phyloP scores from a whole-genome alignment of 345 rosid species.

The Populus tremula region DNA sequence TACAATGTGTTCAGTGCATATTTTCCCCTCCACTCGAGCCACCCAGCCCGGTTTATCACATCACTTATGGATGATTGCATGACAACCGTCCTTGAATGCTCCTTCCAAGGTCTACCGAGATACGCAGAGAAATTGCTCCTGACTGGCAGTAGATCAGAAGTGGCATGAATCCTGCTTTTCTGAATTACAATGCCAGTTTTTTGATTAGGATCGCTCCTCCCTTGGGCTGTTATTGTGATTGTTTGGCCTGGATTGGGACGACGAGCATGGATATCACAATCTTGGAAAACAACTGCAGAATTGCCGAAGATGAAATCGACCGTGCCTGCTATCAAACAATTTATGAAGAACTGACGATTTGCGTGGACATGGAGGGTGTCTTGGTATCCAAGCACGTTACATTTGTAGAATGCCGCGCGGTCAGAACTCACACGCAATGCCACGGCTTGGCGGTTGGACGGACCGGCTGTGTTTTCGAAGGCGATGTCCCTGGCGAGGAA shows the following conservation, averaged over 20 bases:
- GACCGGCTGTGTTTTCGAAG: slow-evolving; percentile 83
- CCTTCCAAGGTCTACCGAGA: slow-evolving; percentile 91
- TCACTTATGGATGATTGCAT: slow-evolving; percentile 68
- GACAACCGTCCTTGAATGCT: slow-evolving; percentile 76
- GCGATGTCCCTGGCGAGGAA: slow-evolving; percentile 71
- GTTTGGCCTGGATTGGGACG: slow-evolving; percentile 76
- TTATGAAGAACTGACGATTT: slow-evolving; percentile 66
- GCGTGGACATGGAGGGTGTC: slow-evolving; percentile 72
- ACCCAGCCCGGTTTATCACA: slow-evolving; percentile 62
- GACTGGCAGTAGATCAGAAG: slow-evolving; percentile 53
- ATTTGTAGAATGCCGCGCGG: slow-evolving; percentile 67
- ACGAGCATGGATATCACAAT: slow-evolving; percentile 91
- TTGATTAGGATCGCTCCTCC: slow-evolving; percentile 78
- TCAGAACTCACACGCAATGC: slow-evolving; percentile 76
- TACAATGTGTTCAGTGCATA: slow-evolving; percentile 64
- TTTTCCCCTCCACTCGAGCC: slow-evolving; percentile 71
- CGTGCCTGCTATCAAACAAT: slow-evolving; percentile 63
- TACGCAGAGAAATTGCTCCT: slow-evolving; percentile 59
- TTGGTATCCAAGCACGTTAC: slow-evolving; percentile 71
- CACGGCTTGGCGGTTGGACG: slow-evolving; percentile 67
- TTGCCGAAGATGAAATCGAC: slow-evolving; percentile 86
- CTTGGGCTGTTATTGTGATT: slow-evolving; percentile 94
- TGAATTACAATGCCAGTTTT: slow-evolving; percentile 92
- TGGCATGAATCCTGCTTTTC: slow-evolving; percentile 69
- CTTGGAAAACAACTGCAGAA: slow-evolving; percentile 51